These are phyloP conservation scores for Neolecta irregularis DNA, from an alignment of 1,139 yeast species.

Conservation along the genomic window DNA sequence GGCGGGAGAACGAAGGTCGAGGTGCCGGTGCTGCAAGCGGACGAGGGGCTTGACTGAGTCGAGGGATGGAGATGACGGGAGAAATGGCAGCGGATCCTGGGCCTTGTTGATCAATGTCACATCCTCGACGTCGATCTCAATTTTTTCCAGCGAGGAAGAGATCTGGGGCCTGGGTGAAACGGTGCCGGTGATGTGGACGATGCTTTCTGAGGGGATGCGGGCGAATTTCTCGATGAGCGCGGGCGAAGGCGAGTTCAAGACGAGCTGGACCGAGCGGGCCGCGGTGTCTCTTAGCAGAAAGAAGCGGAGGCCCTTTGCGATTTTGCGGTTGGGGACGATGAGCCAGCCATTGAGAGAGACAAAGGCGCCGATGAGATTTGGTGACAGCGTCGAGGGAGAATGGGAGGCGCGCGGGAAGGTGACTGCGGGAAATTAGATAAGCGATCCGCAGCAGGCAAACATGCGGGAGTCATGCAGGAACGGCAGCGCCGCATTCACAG, in stretches of 20 bases:
- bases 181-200: slow-evolving; percentile 15
- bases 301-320: slow-evolving; percentile 8
- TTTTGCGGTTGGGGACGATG: slow-evolving; percentile 9
- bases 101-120: slow-evolving; percentile 49
- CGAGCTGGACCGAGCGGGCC: background rate
- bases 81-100: slow-evolving; percentile 50
- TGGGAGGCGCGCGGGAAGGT: no score
- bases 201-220: slow-evolving; percentile 9
- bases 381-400: no score
- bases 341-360: slow-evolving; percentile 11
- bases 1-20: slow-evolving; percentile 52
- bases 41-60: slow-evolving; percentile 30
- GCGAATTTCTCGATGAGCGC: slow-evolving; percentile 3
- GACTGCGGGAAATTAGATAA: no score
- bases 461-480: no score
- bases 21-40: slow-evolving; percentile 65
- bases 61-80: slow-evolving; percentile 44
- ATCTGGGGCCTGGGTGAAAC: slow-evolving; percentile 15
- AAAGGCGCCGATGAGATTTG: background rate
- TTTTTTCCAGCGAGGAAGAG: slow-evolving; percentile 18
- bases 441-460: no score
- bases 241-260: slow-evolving; percentile 1
- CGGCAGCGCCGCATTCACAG: no score
- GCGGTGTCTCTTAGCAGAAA: slow-evolving; percentile 7
- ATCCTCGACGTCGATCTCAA: slow-evolving; percentile 43